phyloP scores from a whole-genome alignment of 179 eudicot genomes.

The Drosera spatulata region DNA sequence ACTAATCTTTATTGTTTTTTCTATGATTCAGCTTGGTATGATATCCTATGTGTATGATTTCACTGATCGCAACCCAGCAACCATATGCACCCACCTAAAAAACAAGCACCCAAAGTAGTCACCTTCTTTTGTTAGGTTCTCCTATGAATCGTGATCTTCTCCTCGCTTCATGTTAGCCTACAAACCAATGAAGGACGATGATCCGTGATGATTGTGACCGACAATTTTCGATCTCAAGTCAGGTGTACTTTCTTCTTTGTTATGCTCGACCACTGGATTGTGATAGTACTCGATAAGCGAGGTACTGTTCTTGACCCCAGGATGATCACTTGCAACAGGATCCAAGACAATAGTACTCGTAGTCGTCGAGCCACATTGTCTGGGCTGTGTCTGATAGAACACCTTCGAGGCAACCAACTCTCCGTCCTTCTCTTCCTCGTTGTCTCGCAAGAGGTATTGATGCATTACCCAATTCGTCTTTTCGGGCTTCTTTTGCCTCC shows the following conservation, averaged over 20 bases:
- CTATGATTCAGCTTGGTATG: no score
- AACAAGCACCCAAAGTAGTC: no score
- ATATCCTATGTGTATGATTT: no score
- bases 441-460: slow-evolving; percentile 71
- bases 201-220: slow-evolving; percentile 33
- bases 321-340: background rate
- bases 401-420: slow-evolving; percentile 75
- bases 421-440: slow-evolving; percentile 82
- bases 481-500: slow-evolving; percentile 76
- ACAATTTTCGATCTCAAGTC: slow-evolving; percentile 49
- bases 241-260: slow-evolving; percentile 31
- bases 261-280: slow-evolving; percentile 11
- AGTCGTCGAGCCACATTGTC: slow-evolving; percentile 43
- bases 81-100: no score
- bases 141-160: no score
- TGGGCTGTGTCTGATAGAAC: slow-evolving; percentile 89
- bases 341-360: no score
- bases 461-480: slow-evolving; percentile 97
- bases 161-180: no score
- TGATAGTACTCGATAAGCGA: slow-evolving; percentile 33
- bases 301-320: background rate
- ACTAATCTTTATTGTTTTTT: no score
- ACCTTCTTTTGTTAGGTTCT: no score
- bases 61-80: no score
- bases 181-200: slow-evolving; percentile 22